Evolutionary conservation across 1,284 basidiomycete species (phyloP), one percentile per base, ranked within the genome.

Genomic region (Trichosporon sp.): DNA sequence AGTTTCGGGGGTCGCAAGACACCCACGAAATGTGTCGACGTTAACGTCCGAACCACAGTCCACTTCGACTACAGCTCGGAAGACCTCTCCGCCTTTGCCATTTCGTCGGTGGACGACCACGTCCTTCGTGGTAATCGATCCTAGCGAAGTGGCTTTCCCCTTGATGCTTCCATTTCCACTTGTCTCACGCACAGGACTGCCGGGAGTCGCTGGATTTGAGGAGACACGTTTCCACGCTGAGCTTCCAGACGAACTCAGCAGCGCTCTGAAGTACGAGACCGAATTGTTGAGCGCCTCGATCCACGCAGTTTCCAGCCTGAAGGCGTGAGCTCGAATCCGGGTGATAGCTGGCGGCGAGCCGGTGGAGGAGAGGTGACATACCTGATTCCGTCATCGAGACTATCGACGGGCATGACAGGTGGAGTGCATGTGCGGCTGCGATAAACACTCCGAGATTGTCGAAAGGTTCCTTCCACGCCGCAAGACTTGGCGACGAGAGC

Each of bases 1-100:
- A 19, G 95, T 84, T 77, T 96, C 92, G 1, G 92, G 89, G 0
- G 92, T 94, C 1, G 86, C 84, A 33, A 98, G 80, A 29, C 94
- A 86, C 11, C 90, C 88, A 68, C 88, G 88, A 86, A 93, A 95
- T 6, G 87, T 84, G 46, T 92, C 90, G 59, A 95, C 81, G 23
- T 87, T 86, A 19, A 85, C 76, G 34, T 88, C 86, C 6, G 74
- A 89, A 86, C 56, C 83, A 83, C 56, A 85, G 82, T 32, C 88
- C 82, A 95, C 84, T 70, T 96, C 93, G 25, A 92, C 84, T 9
- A 91, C 85, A 14, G 92, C 88, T 58, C 95, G 84, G 74, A 91
- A 91, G 46, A 96, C 86, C 66, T 94, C 91, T 7, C 89, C 88
- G 1, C 84, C 81, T 74, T 81, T 81, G 16, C 73, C 74, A 40